Evolutionary conservation across 345 rosid species (phyloP).

Genomic region (Theobroma cacao): DNA sequence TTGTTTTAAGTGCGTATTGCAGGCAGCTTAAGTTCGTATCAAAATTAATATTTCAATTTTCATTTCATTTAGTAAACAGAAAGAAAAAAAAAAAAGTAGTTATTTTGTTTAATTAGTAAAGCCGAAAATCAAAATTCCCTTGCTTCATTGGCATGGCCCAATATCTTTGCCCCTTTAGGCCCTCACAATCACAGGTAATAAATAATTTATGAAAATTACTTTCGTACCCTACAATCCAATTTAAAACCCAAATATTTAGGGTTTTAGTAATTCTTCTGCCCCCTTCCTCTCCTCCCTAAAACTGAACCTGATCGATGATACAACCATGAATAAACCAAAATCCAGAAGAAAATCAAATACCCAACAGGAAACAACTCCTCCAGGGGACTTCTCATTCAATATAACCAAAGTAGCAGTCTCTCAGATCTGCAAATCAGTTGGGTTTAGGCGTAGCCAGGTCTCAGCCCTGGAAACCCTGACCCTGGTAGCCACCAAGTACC

Average conservation of each 20-base stretch:
- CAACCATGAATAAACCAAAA: neutral
- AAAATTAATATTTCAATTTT: too few relatives aligned
- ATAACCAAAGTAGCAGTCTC: slow-evolving; percentile 10
- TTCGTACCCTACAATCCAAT: neutral
- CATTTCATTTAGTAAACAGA: too few relatives aligned
- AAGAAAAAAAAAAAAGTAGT: too few relatives aligned
- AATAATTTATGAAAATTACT: neutral
- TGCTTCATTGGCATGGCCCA: neutral
- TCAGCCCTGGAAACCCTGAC: slow-evolving; percentile 13
- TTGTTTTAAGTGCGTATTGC: too few relatives aligned
- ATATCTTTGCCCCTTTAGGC: neutral
- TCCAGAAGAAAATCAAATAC: neutral
- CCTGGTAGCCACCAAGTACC: slow-evolving; percentile 15
- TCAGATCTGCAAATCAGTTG: slow-evolving; percentile 17
- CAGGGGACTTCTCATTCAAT: neutral
- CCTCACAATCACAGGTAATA: neutral
- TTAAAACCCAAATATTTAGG: neutral
- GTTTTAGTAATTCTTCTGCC: neutral
- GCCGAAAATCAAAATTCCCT: too few relatives aligned
- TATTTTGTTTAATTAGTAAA: too few relatives aligned
- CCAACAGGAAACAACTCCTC: neutral
- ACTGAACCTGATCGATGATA: neutral
- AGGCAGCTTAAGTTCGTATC: too few relatives aligned
- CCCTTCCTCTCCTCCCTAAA: neutral
- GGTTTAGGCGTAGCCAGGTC: neutral